A percentile compares a stretch with the other conserved stretches of the same genome.
Conservation (phyloP, 2,329 filamentous ascomycete genomes). For the Aspergillus cejpii region DNA sequence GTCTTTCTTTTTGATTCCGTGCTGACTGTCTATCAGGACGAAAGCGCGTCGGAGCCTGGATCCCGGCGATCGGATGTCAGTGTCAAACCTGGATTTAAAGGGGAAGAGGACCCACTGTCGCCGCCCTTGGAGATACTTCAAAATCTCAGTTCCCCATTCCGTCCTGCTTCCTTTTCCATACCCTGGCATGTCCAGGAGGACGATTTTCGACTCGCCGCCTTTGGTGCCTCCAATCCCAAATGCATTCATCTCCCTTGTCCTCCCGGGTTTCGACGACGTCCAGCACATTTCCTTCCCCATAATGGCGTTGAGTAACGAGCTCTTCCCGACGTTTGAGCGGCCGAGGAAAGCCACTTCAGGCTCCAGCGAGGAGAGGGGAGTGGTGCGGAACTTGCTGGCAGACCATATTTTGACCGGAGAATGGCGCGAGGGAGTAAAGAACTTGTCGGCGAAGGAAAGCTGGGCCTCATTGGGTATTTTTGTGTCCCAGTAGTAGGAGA, state of each 20-base stretch:
- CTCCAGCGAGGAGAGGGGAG: slow-evolving; percentile 47
- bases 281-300: slow-evolving; percentile 48
- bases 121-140: slow-evolving; percentile 59
- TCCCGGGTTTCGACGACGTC: slow-evolving; percentile 54
- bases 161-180: slow-evolving; percentile 58
- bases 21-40: slow-evolving; percentile 56
- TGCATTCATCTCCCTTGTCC: slow-evolving; percentile 60
- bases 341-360: slow-evolving; percentile 63
- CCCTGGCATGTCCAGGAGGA: slow-evolving; percentile 65
- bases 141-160: slow-evolving; percentile 60
- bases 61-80: neutral
- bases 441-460: slow-evolving; percentile 40
- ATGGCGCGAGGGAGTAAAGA: slow-evolving; percentile 43
- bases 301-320: slow-evolving; percentile 58
- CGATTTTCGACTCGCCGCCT: slow-evolving; percentile 43
- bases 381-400: slow-evolving; percentile 53
- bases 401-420: slow-evolving; percentile 55
- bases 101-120: slow-evolving; percentile 46
- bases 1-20: slow-evolving; percentile 59
- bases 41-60: slow-evolving; percentile 53
- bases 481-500: slow-evolving; percentile 49
- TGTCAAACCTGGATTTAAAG: too few relatives aligned
- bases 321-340: slow-evolving; percentile 65
- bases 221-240: slow-evolving; percentile 54
- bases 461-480: slow-evolving; percentile 39